Percentiles rank a stretch among this genome's conserved stretches.
These are phyloP conservation scores for Perkinsus olseni DNA, from an alignment of 169 alveolate species.

Conservation along the genomic window DNA sequence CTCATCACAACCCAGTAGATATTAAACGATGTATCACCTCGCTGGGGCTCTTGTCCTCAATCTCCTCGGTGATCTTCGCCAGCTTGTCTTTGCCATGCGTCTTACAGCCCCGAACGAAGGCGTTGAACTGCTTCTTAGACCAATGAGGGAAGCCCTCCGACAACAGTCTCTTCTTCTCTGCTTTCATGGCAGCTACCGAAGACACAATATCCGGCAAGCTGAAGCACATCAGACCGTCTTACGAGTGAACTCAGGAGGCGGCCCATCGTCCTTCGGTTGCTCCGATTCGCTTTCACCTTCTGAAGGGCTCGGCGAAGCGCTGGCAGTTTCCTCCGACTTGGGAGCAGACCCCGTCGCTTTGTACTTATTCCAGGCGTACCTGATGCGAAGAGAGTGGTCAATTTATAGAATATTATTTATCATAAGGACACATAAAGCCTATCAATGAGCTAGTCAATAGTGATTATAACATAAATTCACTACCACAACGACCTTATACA, in stretches of 20 bases:
- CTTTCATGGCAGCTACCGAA: background rate
- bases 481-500: no score
- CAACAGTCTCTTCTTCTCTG: constrained; percentile 40
- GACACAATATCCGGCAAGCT: background rate
- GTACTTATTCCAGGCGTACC: background rate
- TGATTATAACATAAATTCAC: no score
- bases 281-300: background rate
- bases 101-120: constrained; percentile 50
- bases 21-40: background rate
- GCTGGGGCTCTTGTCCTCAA: background rate
- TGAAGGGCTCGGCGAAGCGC: background rate
- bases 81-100: constrained; percentile 43
- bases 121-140: constrained; percentile 64
- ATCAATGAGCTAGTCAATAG: no score
- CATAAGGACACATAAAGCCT: no score
- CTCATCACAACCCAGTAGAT: no score
- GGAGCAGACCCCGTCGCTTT: background rate
- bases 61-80: background rate
- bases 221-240: no score
- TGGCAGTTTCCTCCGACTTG: background rate
- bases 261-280: background rate
- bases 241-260: background rate
- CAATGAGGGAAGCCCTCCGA: constrained; percentile 65
- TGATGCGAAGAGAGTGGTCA: no score
- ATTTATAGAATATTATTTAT: no score